Base-by-base conservation (phyloP, 129 eudicot genomes). In the Tagetes erecta region DNA sequence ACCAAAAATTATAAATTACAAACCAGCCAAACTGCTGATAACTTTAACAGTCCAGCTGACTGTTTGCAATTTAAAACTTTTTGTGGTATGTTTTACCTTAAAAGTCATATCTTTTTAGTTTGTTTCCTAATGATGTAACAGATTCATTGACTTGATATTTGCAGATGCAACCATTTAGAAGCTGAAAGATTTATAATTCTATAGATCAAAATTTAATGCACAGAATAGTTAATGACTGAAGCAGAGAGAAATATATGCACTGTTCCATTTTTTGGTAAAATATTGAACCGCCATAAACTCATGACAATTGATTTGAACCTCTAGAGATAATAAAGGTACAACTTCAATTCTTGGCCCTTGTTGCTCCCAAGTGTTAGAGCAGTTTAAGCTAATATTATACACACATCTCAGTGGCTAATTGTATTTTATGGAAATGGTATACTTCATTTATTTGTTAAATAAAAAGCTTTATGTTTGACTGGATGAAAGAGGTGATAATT, bases 271-370 rank as follows among this genome's bases (percentile, higher is more conserved):
- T 78, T 77, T 63, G 55, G 66, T 62, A 53, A 52, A 56, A 47
- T 50, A 31, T 78, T 71, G 80, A 66, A 66, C 67, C 67, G 67
- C 53, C n/a, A 66, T 3, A 76, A 76, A 67, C 57, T 76, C 36
- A 5, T 59, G 77, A 67, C 53, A 50, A 73, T 49, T 75, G 55
- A 45, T 73, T 73, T 34, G 38, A 75, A 64, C 38, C 59, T 42
- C 67, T 41, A 33, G 13, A 39, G n/a, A 76, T 67, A 4, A 33
- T 39, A 50, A 65, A 75, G 65, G 31, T 37, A 50, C 55, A 39
- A 38, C 45, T 57, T 68, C 33, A 38, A 35, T 57, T 68, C 33
- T 55, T 67, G 70, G 80, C 64, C 56, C 51, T 76, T 68, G 50
- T 69, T 45, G 70, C 64, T 69, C 69, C 64, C 44, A 69, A 69